These are phyloP conservation scores for Knufia petricola DNA, from an alignment of 2,329 filamentous ascomycete genomes.

Conservation along the genomic window DNA sequence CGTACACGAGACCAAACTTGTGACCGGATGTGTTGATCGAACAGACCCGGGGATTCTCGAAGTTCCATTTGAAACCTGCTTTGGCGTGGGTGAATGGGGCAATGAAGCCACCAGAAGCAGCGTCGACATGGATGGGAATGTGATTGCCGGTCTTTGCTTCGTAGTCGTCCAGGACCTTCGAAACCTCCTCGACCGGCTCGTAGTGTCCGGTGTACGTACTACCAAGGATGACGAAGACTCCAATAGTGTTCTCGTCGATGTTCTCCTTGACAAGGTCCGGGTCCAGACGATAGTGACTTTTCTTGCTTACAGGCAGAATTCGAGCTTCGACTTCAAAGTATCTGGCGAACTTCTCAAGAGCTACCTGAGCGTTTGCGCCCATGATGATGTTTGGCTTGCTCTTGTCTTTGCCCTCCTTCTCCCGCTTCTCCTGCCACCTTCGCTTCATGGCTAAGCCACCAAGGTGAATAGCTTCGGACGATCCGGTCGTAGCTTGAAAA, in stretches of 20 bases:
- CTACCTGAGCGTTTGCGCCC: conserved; percentile 64
- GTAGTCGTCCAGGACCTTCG: conserved; percentile 53
- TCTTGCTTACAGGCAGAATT: conserved; percentile 53
- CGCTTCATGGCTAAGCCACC: conserved; percentile 65
- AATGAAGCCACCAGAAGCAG: conserved; percentile 34
- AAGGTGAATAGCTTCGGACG: conserved; percentile 61
- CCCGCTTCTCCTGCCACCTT: conserved; percentile 59
- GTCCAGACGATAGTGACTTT: conserved; percentile 54
- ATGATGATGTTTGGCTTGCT: conserved; percentile 63
- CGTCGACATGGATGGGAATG: conserved; percentile 51
- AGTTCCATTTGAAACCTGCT: conserved; percentile 46
- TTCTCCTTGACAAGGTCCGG: conserved; percentile 55
- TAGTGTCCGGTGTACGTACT: conserved; percentile 67
- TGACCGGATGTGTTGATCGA: conserved; percentile 51
- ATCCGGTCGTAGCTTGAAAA: conserved; percentile 53
- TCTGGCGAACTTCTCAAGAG: conserved; percentile 61
- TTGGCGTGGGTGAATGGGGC: conserved; percentile 33
- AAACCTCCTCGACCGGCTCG: conserved; percentile 60
- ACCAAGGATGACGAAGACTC: conserved; percentile 63
- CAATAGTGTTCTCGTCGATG: conserved; percentile 67
- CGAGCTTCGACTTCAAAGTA: conserved; percentile 65
- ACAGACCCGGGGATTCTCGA: conserved; percentile 29
- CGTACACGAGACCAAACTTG: conserved; percentile 49
- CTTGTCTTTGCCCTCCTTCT: conserved; percentile 51
- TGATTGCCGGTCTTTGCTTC: conserved; percentile 52